Evolutionary conservation across 352 stramenopile species (phyloP).

Genomic region (Peronospora belbahrii): DNA sequence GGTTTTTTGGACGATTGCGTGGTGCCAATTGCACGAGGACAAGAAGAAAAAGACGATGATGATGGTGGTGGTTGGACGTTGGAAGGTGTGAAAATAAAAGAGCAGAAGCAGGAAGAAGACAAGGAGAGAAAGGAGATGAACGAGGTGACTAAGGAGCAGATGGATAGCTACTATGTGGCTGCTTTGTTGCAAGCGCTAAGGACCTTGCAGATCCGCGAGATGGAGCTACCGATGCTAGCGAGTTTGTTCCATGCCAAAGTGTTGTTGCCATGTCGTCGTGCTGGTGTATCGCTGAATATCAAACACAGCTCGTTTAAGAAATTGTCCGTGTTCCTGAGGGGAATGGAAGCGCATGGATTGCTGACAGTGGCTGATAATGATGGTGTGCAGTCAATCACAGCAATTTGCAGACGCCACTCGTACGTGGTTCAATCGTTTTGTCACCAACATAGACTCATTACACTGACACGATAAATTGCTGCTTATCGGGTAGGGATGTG

Average conservation of each 20-base stretch:
- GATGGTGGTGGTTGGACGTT: slow-evolving; percentile 31
- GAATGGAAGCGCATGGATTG: slow-evolving; percentile 50
- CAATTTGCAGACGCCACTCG: slow-evolving; percentile 54
- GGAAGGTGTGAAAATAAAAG: slow-evolving; percentile 30
- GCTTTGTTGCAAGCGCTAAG: slow-evolving; percentile 63
- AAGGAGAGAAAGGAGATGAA: slow-evolving; percentile 15
- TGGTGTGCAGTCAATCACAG: slow-evolving; percentile 73
- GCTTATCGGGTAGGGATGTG: slow-evolving; percentile 36
- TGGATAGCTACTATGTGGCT: slow-evolving; percentile 62
- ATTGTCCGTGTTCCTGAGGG: slow-evolving; percentile 59
- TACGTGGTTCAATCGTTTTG: slow-evolving; percentile 29
- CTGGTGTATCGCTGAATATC: slow-evolving; percentile 49
- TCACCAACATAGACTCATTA: neutral
- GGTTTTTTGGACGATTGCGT: slow-evolving; percentile 47
- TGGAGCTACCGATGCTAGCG: slow-evolving; percentile 69
- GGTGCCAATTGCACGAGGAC: slow-evolving; percentile 22
- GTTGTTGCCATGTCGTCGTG: slow-evolving; percentile 52
- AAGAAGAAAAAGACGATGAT: slow-evolving; percentile 12
- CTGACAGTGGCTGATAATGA: slow-evolving; percentile 56
- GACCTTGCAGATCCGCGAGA: slow-evolving; percentile 48
- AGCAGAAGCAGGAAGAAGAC: slow-evolving; percentile 20
- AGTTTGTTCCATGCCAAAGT: slow-evolving; percentile 68
- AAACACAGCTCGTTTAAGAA: slow-evolving; percentile 83
- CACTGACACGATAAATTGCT: slow-evolving; percentile 6
- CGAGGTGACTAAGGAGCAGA: slow-evolving; percentile 50